phyloP scores from a whole-genome alignment of 495 filamentous ascomycete species.

The Aspergillus affinis region DNA sequence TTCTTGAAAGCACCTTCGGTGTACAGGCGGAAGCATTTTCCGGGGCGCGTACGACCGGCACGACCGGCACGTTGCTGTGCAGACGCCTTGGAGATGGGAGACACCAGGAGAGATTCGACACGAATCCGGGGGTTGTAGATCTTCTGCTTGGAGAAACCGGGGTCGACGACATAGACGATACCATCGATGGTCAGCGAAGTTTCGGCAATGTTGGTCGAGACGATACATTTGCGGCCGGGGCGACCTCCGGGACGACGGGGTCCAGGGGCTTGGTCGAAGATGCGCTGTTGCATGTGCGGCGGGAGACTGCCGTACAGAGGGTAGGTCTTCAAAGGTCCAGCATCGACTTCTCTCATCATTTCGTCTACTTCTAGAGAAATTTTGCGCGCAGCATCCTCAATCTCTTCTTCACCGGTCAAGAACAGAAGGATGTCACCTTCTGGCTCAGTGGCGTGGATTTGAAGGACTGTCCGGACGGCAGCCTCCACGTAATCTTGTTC shows the following conservation, averaged over 20 bases:
- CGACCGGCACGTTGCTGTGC: slow-evolving; percentile 97
- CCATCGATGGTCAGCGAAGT: slow-evolving; percentile 97
- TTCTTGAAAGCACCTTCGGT: slow-evolving; percentile 97
- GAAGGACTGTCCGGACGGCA: slow-evolving; percentile 87
- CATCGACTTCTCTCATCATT: slow-evolving; percentile 84
- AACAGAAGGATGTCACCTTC: slow-evolving; percentile 97
- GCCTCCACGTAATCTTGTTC: slow-evolving; percentile 97
- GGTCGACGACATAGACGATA: slow-evolving; percentile 98
- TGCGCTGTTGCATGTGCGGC: slow-evolving; percentile 87
- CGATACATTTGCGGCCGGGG: slow-evolving; percentile 91
- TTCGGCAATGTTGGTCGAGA: slow-evolving; percentile 97
- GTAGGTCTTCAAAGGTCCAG: slow-evolving; percentile 85
- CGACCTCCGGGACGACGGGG: slow-evolving; percentile 70
- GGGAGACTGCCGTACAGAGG: slow-evolving; percentile 93
- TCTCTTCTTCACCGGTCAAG: slow-evolving; percentile 97
- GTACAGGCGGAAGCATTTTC: slow-evolving; percentile 97
- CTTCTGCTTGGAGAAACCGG: slow-evolving; percentile 99
- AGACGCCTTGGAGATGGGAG: slow-evolving; percentile 97
- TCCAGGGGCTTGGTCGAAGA: slow-evolving; percentile 86
- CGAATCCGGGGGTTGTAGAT: slow-evolving; percentile 97
- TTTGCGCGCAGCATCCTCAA: slow-evolving; percentile 92
- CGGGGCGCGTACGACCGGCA: slow-evolving; percentile 95
- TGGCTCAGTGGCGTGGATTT: slow-evolving; percentile 89
- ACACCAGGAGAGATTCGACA: slow-evolving; percentile 93
- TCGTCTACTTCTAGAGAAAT: slow-evolving; percentile 89